phyloP scores from a whole-genome alignment of 495 filamentous ascomycete genomes.

The Tuber microsphaerosporum region DNA sequence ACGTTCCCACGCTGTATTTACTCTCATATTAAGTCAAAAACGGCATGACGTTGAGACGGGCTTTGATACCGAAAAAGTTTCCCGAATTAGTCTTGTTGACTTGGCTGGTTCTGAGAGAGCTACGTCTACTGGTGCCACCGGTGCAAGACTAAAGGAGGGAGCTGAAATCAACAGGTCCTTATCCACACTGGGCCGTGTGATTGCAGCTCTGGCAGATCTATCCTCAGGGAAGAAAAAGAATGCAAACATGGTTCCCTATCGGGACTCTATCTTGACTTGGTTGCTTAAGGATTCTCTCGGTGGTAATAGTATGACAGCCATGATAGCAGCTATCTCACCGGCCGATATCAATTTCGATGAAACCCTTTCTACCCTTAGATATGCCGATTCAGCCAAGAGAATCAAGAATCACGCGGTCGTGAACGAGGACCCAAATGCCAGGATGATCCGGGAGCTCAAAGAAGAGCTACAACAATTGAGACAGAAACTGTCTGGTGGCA shows the following conservation, averaged over 20 bases:
- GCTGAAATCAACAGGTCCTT: constrained; percentile 97
- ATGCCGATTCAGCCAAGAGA: constrained; percentile 94
- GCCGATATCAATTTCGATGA: constrained; percentile 99
- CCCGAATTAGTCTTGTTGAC: constrained; percentile 96
- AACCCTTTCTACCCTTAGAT: constrained; percentile 87
- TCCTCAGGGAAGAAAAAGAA: constrained; percentile 69
- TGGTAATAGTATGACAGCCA: constrained; percentile 98
- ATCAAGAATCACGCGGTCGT: constrained; percentile 99
- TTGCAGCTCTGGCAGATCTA: constrained; percentile 88
- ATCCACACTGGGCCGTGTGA: constrained; percentile 94
- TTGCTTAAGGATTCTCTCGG: constrained; percentile 93
- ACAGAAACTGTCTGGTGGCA: constrained; percentile 73
- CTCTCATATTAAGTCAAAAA: constrained; percentile 89
- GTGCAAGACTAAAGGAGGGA: constrained; percentile 92
- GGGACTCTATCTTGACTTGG: constrained; percentile 96
- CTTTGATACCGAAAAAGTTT: constrained; percentile 95
- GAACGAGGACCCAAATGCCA: constrained; percentile 97
- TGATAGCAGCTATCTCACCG: constrained; percentile 98
- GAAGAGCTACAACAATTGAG: constrained; percentile 83
- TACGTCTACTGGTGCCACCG: constrained; percentile 89
- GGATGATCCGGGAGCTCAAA: constrained; percentile 97
- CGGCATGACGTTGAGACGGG: constrained; percentile 85
- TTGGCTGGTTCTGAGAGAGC: constrained; percentile 95
- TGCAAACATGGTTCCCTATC: constrained; percentile 80
- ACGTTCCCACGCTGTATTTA: constrained; percentile 97